Conservation (phyloP, 148 eudicot species). For the Suaeda aralocaspica region DNA sequence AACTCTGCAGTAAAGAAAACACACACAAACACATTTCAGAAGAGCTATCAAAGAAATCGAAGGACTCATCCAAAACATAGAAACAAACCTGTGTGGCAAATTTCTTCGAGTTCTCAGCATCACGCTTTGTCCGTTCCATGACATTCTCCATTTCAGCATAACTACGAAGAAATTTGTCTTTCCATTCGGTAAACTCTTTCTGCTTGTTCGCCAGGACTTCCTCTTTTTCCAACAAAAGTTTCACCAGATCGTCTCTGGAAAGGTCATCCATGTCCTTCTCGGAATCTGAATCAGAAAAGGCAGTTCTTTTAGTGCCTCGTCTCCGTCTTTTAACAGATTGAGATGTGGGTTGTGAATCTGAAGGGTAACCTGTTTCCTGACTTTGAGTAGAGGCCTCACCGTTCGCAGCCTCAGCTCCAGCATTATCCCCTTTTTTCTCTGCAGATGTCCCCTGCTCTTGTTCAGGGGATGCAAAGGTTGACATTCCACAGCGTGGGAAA, state of each 20-base stretch:
- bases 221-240: conserved; percentile 66
- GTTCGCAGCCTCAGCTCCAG: conserved; percentile 22
- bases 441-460: conserved; percentile 31
- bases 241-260: conserved; percentile 65
- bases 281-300: conserved; percentile 51
- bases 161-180: conserved; percentile 68
- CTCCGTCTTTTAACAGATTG: conserved; percentile 32
- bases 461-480: conserved; percentile 66
- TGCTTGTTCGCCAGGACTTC: conserved; percentile 46
- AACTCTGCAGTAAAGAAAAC: conserved; percentile 53
- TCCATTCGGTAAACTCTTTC: conserved; percentile 52
- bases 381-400: conserved; percentile 26
- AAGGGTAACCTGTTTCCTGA: conserved; percentile 42
- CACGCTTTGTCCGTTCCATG: conserved; percentile 73
- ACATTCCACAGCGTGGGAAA: conserved; percentile 51
- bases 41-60: conserved; percentile 3
- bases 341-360: conserved; percentile 18
- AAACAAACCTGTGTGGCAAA: conserved; percentile 84
- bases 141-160: conserved; percentile 89
- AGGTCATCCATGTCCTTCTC: conserved; percentile 51
- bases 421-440: conserved; percentile 33
- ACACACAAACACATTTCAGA: conserved; percentile 7
- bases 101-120: conserved; percentile 79
- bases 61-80: background rate
- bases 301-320: conserved; percentile 40